These are phyloP conservation scores for Cytospora mali DNA, from an alignment of 2,329 filamentous ascomycete species.

Conservation along the genomic window DNA sequence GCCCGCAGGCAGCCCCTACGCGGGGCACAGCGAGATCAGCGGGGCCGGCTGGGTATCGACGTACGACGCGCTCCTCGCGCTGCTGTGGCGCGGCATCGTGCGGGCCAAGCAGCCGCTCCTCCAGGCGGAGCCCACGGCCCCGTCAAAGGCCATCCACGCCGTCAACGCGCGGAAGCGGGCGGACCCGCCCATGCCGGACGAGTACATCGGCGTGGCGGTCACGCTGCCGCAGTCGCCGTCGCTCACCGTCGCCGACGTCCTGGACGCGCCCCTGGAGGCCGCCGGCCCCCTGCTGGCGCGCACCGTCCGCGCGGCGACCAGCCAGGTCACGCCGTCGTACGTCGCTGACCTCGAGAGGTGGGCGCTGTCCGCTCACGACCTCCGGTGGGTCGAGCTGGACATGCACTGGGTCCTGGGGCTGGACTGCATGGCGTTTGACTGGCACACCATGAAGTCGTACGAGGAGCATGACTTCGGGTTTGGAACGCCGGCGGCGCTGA, in stretches of 20 bases:
- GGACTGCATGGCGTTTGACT: constrained; percentile 34
- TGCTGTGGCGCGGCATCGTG: constrained; percentile 33
- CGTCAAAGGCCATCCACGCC: constrained; percentile 30
- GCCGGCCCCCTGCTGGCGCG: constrained; percentile 31
- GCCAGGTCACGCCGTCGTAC: constrained; percentile 30
- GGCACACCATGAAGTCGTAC: constrained; percentile 34
- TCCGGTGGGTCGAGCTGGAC: constrained; percentile 32
- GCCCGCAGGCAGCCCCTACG: neutral
- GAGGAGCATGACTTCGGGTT: constrained; percentile 37
- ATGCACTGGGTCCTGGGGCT: constrained; percentile 34
- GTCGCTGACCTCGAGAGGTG: constrained; percentile 32
- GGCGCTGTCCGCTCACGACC: constrained; percentile 32
- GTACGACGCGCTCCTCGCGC: constrained; percentile 34
- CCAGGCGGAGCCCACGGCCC: constrained; percentile 22
- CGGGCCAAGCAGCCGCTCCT: constrained; percentile 31
- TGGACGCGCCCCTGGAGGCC: neutral
- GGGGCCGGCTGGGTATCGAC: constrained; percentile 32
- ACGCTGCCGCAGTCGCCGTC: constrained; percentile 28
- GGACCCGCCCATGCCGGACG: constrained; percentile 32
- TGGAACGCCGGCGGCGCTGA: constrained; percentile 29
- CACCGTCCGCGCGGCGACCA: constrained; percentile 33
- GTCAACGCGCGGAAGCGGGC: constrained; percentile 32
- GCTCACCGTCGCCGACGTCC: constrained; percentile 27
- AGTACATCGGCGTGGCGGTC: constrained; percentile 33
- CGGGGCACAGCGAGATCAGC: neutral